phyloP scores from a whole-genome alignment of 495 filamentous ascomycete genomes.

The Neurospora pannonica region DNA sequence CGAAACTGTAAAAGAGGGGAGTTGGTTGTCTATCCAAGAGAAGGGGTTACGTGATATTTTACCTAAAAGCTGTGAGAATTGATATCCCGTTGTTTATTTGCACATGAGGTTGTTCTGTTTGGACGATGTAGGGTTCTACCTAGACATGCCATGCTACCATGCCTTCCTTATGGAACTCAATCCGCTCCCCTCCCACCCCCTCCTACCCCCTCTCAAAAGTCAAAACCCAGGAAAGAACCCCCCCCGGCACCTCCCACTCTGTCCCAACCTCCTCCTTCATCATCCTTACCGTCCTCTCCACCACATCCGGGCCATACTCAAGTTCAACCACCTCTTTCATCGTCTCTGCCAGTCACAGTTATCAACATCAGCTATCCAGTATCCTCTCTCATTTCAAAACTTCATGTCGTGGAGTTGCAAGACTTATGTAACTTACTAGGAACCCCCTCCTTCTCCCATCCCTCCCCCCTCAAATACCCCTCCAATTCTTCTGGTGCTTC shows the following conservation, averaged over 20 bases:
- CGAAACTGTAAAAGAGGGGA: neutral
- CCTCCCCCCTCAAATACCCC: constrained; percentile 5
- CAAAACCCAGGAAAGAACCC: constrained; percentile 5
- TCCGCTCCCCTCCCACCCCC: no score
- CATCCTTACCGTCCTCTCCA: constrained; percentile 1
- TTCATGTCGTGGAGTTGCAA: no score
- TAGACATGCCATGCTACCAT: neutral
- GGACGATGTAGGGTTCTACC: neutral
- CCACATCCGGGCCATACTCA: constrained; percentile 14
- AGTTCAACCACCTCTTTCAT: constrained; percentile 9
- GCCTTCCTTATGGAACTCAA: no score
- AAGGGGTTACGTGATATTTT: neutral
- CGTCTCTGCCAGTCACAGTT: neutral
- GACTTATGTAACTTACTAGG: neutral
- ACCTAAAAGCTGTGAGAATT: neutral
- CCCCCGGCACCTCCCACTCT: constrained; percentile 8
- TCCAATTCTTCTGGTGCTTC: constrained; percentile 2
- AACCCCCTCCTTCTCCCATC: constrained; percentile 6
- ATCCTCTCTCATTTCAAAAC: no score
- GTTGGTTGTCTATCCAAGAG: neutral
- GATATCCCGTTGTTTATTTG: neutral
- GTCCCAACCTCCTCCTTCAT: constrained; percentile 10
- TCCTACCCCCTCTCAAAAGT: no score
- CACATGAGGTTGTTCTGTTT: neutral
- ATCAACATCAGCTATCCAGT: neutral